Evolutionary conservation across 345 rosid genomes (phyloP), one percentile per base, ranked within the genome.

Genomic region (Salix purpurea): DNA sequence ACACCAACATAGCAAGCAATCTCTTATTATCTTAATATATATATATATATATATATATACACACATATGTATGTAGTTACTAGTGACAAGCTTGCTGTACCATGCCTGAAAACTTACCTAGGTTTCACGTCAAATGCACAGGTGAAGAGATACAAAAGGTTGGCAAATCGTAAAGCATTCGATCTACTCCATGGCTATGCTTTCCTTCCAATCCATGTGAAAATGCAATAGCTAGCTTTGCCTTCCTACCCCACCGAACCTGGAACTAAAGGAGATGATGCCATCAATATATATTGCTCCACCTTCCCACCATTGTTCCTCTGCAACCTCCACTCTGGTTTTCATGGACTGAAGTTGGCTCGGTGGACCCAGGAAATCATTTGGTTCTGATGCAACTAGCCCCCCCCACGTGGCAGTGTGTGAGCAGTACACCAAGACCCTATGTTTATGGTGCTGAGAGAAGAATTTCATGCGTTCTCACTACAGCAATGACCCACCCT

Each of bases 121-220:
- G 46, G 46, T 11, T 42, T 42, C 3, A 42, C 58, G 8, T 52
- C 58, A 19, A 19, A 6, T 18, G 58, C 10, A 9, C 16, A 32
- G 19, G n/a, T 6, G n/a, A 65, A 2, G 21, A 64, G 34, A 30
- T 5, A 42, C 0, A 32, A 6, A 2, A 48, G 73, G 18, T 50
- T 28, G 34, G 36, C 24, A 50, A 70, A 28, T 70, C 73, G 23
- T 70, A 7, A 70, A 70, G 73, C 73, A 70, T 70, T 10, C 14
- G 5, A 34, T n/a, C 54, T 70, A 44, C 50, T 16, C 2, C 23
- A 21, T 24, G 34, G 19, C 4, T 6, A 70, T 26, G 73, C 56
- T 42, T 70, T 46, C 36, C 73, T 70, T 46, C 32, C 60, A 70
- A 70, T 50, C 62, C 40, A 70, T 70, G 30, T 68, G 52, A 69